Conservation (phyloP, 2,329 filamentous ascomycete genomes). For the Monosporascus sp. region DNA sequence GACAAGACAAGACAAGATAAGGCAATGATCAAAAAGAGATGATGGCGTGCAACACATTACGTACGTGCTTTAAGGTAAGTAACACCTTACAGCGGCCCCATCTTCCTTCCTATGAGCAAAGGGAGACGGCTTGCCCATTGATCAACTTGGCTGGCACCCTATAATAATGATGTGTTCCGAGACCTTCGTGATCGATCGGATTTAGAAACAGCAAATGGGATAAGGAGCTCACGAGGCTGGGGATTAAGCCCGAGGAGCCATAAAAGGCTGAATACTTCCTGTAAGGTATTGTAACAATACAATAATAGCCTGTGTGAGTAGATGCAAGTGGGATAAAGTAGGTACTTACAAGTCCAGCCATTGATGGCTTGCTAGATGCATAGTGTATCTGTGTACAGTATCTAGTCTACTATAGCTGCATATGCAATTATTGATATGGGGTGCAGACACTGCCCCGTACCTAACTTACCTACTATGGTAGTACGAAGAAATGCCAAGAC, state of each 20-base stretch:
- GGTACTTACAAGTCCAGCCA: too few relatives aligned
- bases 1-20: neutral
- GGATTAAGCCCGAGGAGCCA: constrained; percentile 11
- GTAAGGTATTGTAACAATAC: constrained; percentile 2
- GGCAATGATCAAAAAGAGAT: neutral
- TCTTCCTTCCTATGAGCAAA: constrained; percentile 15
- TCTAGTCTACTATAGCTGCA: too few relatives aligned
- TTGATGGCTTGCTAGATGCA: too few relatives aligned
- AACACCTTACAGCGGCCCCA: constrained; percentile 26
- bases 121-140: constrained; percentile 22
- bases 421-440: too few relatives aligned
- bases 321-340: too few relatives aligned
- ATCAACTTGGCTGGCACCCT: constrained; percentile 6
- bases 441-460: too few relatives aligned
- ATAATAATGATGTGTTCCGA: neutral
- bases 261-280: constrained; percentile 4
- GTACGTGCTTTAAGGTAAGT: too few relatives aligned
- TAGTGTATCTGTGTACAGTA: too few relatives aligned
- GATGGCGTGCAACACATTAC: too few relatives aligned
- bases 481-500: too few relatives aligned
- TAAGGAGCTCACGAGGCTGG: constrained; percentile 3
- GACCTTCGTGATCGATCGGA: neutral
- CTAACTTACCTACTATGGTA: too few relatives aligned
- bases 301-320: neutral
- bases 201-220: too few relatives aligned